phyloP scores from a whole-genome alignment of 768 basidiomycete genomes.

The Multifurca ochricompacta region DNA sequence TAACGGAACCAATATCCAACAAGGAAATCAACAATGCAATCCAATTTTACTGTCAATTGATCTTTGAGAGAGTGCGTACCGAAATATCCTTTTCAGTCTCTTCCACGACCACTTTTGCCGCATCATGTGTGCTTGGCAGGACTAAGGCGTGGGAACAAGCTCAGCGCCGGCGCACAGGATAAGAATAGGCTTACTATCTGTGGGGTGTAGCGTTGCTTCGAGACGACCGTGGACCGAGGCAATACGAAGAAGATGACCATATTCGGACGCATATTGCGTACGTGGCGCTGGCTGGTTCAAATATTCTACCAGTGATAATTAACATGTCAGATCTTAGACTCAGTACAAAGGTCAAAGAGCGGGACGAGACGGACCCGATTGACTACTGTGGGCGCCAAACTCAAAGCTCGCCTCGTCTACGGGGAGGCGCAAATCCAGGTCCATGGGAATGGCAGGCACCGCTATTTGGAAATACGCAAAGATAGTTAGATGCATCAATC shows the following conservation, averaged over 20 bases:
- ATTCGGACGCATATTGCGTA: constrained; percentile 59
- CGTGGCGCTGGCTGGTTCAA: constrained; percentile 55
- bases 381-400: constrained; percentile 29
- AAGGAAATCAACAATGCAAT: neutral
- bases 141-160: neutral
- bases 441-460: constrained; percentile 32
- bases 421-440: constrained; percentile 60
- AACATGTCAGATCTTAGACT: neutral
- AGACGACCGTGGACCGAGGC: constrained; percentile 55
- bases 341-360: neutral
- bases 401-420: constrained; percentile 79
- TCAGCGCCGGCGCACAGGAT: neutral
- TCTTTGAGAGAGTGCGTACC: constrained; percentile 7
- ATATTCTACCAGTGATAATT: constrained; percentile 44
- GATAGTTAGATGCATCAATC: constrained; percentile 46
- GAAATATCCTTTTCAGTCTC: constrained; percentile 15
- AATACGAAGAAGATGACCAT: constrained; percentile 68
- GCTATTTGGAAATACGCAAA: constrained; percentile 34
- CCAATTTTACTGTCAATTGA: neutral
- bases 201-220: constrained; percentile 40
- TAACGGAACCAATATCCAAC: too few species aligned
- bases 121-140: neutral
- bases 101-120: constrained; percentile 5
- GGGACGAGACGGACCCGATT: constrained; percentile 14
- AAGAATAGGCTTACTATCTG: constrained; percentile 35